Evolutionary conservation across 495 filamentous ascomycete genomes (phyloP), one percentile per base, ranked within the genome.

Genomic region (Xylaria palmicola): DNA sequence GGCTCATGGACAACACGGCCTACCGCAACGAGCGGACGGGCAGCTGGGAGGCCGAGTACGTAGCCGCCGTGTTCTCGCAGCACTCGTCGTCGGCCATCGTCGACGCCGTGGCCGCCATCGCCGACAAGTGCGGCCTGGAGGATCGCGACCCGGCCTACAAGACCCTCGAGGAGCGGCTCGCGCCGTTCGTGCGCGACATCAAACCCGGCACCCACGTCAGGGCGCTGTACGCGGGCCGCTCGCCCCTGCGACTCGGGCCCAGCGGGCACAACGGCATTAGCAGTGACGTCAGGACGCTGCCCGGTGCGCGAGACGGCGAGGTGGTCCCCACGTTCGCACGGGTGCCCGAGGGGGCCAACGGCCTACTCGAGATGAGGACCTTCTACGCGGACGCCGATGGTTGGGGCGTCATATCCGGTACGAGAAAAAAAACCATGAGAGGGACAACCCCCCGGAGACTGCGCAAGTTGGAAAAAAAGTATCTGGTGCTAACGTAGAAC

Each of bases 1-100:
- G 93, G 93, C 77, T 98, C 12, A 73, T 97, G 39, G 92, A 97
- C 77, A 97, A 94, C 66, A 91, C 90, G 7, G 93, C 92, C 6
- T 96, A 87, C 70, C 85, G 85, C 24, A 68, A 70, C 37, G 59
- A 59, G 17, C 67, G 63, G 20, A 77, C 65, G 20, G 71, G 68
- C 48, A 72, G 64, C 54, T 97, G 91, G 91, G 78, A 89, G 59
- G 89, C 88, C 5, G 90, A 96, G 62, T 89, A 91, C 56, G 85
- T 96, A 0, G 83, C 88, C 1, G 90, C 89, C 37, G 90, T 88
- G 58, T 97, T 97, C 67, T 83, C 85, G 44, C 83, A 83, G 59
- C 75, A 89, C 53, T 84, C 84, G 10, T 87, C 89, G 3, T 79
- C 82, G 44, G 81, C 87, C 62, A 68, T 89, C 0, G 81, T 89